Conservation (phyloP, 192 early-diverging fungal species). For the Rhizophagus sp. region DNA sequence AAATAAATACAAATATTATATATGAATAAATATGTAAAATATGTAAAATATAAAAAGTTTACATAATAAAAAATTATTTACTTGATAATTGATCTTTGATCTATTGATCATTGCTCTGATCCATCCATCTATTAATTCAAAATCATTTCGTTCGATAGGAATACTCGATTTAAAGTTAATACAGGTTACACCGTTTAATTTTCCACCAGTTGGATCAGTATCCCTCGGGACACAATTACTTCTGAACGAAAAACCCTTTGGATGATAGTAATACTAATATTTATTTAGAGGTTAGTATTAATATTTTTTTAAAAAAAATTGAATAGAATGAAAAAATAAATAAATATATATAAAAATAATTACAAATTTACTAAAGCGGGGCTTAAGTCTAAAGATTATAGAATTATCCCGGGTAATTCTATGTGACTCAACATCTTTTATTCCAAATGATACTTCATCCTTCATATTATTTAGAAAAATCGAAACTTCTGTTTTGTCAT, state of each 20-base stretch:
- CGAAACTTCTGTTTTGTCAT: not conserved
- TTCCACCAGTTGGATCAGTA: not conserved
- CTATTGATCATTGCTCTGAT: not conserved
- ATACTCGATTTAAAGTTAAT: not conserved
- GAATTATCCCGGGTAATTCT: not conserved
- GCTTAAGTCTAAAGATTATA: not conserved
- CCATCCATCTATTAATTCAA: not conserved
- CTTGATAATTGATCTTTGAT: not conserved
- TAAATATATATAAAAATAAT: not conserved
- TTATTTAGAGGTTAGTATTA: not conserved
- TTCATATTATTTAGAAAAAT: constrained; percentile 9
- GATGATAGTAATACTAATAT: constrained; percentile 4
- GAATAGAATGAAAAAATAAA: not conserved
- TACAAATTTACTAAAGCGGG: not conserved
- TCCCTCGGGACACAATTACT: not conserved
- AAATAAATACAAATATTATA: not conserved
- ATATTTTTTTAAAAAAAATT: not conserved
- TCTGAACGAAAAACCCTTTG: not conserved
- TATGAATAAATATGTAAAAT: not conserved
- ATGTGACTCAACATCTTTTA: not conserved
- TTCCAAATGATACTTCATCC: not conserved
- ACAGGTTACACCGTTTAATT: not conserved
- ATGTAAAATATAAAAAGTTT: not conserved
- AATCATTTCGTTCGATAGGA: not conserved
- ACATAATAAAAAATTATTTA: too few species aligned